phyloP scores from a whole-genome alignment of 345 rosid species.

The Citrus glauca region DNA sequence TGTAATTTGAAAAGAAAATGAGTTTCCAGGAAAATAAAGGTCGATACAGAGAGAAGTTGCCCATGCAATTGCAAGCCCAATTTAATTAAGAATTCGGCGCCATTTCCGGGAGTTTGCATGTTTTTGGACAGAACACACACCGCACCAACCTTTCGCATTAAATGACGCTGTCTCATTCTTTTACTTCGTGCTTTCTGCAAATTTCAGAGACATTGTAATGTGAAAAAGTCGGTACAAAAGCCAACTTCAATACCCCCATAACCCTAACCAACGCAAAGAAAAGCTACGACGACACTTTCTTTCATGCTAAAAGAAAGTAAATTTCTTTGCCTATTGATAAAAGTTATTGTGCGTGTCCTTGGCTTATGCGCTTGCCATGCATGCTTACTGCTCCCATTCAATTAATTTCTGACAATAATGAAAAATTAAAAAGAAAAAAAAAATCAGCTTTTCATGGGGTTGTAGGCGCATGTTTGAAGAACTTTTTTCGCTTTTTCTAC shows the following conservation, averaged over 20 bases:
- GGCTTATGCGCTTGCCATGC: constrained; percentile 9
- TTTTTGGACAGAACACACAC: not conserved
- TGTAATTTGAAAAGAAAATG: not conserved
- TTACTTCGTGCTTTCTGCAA: not conserved
- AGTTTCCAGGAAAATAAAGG: not conserved
- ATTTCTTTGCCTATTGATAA: not conserved
- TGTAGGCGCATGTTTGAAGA: constrained; percentile 20
- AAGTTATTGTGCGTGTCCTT: constrained; percentile 2
- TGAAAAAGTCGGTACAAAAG: not conserved
- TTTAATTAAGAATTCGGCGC: constrained; percentile 21
- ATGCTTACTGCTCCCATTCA: not conserved
- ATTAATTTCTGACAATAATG: not conserved
- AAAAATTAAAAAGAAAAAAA: constrained; percentile 10
- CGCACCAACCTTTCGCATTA: constrained; percentile 24
- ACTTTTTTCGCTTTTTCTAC: not conserved
- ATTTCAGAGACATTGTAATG: not conserved
- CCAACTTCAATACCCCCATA: too few species aligned
- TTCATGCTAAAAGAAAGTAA: not conserved
- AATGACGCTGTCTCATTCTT: not conserved
- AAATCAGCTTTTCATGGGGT: constrained; percentile 18
- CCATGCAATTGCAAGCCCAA: not conserved
- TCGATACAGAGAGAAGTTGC: too few species aligned
- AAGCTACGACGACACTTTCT: not conserved
- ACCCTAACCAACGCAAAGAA: not conserved
- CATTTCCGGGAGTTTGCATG: constrained; percentile 29